These are phyloP conservation scores for Fusarium haematococcum DNA, from an alignment of 2,329 filamentous ascomycete genomes.

Conservation along the genomic window DNA sequence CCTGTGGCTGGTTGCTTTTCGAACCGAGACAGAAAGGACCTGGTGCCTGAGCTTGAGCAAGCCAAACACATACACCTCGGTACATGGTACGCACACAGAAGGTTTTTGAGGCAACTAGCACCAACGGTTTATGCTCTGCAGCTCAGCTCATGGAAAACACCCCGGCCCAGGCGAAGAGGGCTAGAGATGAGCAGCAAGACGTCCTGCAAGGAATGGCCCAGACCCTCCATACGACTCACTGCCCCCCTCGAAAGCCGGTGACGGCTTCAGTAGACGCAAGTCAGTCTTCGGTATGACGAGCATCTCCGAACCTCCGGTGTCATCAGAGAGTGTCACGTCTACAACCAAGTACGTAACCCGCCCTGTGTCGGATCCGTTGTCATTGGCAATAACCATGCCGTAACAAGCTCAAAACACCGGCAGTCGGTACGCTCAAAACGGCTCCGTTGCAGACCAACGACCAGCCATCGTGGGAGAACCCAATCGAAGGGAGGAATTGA, in stretches of 20 bases:
- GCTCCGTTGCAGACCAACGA: background rate
- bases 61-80: background rate
- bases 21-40: background rate
- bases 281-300: background rate
- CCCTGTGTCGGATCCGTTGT: background rate
- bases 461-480: slow-evolving; percentile 8
- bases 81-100: background rate
- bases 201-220: background rate
- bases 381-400: background rate
- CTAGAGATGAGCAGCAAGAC: background rate
- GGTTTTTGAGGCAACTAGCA: background rate
- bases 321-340: background rate
- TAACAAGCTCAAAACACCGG: background rate
- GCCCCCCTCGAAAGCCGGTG: background rate
- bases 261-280: background rate
- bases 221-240: background rate
- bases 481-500: background rate
- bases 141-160: background rate
- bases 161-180: background rate
- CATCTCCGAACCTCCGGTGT: slow-evolving; percentile 5
- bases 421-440: background rate
- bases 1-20: background rate
- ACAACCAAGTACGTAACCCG: background rate
- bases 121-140: background rate
- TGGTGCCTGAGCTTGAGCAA: slow-evolving; percentile 4